Evolutionary conservation across 495 filamentous ascomycete genomes (phyloP), one percentile per base, ranked within the genome.

Genomic region (Bacidia gigantensis): DNA sequence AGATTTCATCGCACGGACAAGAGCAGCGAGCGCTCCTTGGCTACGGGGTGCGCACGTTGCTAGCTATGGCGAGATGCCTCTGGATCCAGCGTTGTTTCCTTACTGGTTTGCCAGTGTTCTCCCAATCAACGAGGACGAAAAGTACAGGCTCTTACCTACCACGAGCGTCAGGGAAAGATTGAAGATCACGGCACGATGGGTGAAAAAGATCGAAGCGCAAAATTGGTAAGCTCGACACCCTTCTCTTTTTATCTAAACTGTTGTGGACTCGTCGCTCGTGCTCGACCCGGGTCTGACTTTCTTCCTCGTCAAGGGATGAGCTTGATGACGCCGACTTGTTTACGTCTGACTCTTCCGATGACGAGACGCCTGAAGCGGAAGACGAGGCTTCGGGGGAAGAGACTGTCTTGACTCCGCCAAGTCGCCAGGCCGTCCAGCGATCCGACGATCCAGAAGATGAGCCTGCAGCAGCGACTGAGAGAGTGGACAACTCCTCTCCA

Each of bases 21-120:
- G 78, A 49, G 71, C 67, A 20, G 67, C 74, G 38, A 82, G 78
- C 39, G 82, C 82, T 5, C 71, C 76, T 0, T 94, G 88, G 87
- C 71, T 94, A 2, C 77, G 82, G 35, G 69, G 76, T 21, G 76
- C 79, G 3, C 79, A 87, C 1, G 65, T 87, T 43, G 61, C 76
- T 11, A 81, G 81, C n/a, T 92, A 89, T 60, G 88, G 88, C 7
- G 74, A 80, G 35, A 80, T 78, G 14, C 89, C 87, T 0, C 69
- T 74, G 5, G 86, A 95, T 63, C 79, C 86, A 1, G 79, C 80
- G 0, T 60, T 77, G 11, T 92, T 95, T 58, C 85, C 88, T 0
- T 96, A 87, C 72, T 96, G 89, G 89, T 84, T 96, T 55, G 88
- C 86, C 14, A 84, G 76, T 57, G 78, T 93, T 46, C 61, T 93